These are phyloP conservation scores for Phytophthora ramorum DNA, from an alignment of 352 stramenopile species.

Conservation along the genomic window DNA sequence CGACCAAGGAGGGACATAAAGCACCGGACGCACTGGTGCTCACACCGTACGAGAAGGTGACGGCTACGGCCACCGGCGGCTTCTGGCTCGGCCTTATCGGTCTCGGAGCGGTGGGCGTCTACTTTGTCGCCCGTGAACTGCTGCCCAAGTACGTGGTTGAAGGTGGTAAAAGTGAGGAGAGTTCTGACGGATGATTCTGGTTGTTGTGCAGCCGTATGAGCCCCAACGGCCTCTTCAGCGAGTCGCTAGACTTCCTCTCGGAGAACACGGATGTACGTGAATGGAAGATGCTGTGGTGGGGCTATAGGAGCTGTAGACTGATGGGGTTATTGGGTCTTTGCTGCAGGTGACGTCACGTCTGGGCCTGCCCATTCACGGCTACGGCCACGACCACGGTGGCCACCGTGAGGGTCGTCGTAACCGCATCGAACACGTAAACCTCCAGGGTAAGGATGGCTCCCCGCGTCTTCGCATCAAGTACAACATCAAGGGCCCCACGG, in stretches of 20 bases:
- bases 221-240: conserved; percentile 82
- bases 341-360: conserved; percentile 80
- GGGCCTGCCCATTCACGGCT: conserved; percentile 92
- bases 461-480: conserved; percentile 91
- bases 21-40: conserved; percentile 86
- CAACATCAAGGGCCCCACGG: conserved; percentile 94
- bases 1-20: conserved; percentile 57
- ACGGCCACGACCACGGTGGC: conserved; percentile 93
- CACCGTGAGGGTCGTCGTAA: conserved; percentile 95
- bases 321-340: conserved; percentile 15
- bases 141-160: conserved; percentile 81
- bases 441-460: conserved; percentile 89
- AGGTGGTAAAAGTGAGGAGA: not conserved
- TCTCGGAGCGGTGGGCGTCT: conserved; percentile 89
- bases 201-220: conserved; percentile 72
- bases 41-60: conserved; percentile 95
- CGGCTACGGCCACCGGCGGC: conserved; percentile 85
- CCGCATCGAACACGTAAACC: conserved; percentile 95
- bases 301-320: not conserved
- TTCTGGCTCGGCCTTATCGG: conserved; percentile 90
- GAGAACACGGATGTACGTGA: conserved; percentile 72
- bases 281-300: not conserved
- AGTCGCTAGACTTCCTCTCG: conserved; percentile 76
- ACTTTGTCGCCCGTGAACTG: conserved; percentile 93
- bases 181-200: conserved; percentile 13